Evolutionary conservation across 2,329 filamentous ascomycete genomes (phyloP), one percentile per base, ranked within the genome.

Genomic region (Fusarium marasasianum): DNA sequence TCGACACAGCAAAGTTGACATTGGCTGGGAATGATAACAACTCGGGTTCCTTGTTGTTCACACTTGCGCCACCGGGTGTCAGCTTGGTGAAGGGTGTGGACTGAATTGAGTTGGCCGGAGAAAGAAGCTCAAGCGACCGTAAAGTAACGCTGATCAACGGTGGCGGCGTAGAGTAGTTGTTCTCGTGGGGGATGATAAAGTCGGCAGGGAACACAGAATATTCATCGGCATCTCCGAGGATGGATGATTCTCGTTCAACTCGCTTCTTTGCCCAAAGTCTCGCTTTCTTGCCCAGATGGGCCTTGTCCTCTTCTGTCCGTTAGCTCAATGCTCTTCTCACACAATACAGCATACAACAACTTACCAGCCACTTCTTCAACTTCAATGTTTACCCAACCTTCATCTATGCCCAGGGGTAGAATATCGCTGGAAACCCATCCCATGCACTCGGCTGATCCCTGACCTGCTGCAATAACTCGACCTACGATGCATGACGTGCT

Each of bases 361-460:
- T 82, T 82, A 88, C 88, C 87, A 45, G 83, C 80, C 33, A 89
- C 83, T 58, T 88, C 84, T 58, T 89, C 86, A 20, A 87, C 86
- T 29, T 89, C 86, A 53, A 92, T 85, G 64, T 89, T 87, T 24
- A 91, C 80, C 89, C 90, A 91, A 15, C 89, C 89, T 53, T 90
- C 87, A 12, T 81, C 82, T 22, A 87, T 76, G 1, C 85, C 87
- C 18, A 83, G 79, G 0, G 90, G 90, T 4, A 86, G 77, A 24
- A 92, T 84, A 60, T 90, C 87, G 37, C 88, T 91, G 17, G 90
- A 91, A 60, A 93, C 85, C 91, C 91, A 92, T 58, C 91, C 91
- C 89, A 92, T 90, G 78, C 91, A 91, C 78, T 92, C 91, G 1
- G 87, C 87, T 22, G 90, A 87, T 6, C 90, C 90, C 60, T 87